phyloP scores from a whole-genome alignment of 2,329 filamentous ascomycete species.

The Lecanosticta acicola region DNA sequence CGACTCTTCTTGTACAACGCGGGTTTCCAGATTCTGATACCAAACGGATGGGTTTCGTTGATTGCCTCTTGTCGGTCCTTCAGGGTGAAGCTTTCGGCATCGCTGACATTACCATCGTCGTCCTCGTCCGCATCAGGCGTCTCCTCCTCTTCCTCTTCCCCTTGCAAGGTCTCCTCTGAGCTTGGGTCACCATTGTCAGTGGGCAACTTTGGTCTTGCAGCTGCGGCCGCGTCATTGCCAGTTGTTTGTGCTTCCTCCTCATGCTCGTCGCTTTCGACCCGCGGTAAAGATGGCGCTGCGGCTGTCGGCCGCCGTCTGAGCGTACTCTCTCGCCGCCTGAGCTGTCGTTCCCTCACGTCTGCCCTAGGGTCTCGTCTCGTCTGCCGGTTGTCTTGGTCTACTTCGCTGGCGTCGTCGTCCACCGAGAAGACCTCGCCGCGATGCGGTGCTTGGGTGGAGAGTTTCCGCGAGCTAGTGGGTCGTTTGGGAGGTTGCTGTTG shows the following conservation, averaged over 20 bases:
- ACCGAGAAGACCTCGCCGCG: slow-evolving; percentile 84
- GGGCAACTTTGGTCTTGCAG: slow-evolving; percentile 7
- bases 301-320: slow-evolving; percentile 45
- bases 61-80: slow-evolving; percentile 96
- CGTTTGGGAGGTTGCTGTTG: slow-evolving; percentile 52
- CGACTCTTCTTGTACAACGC: slow-evolving; percentile 96
- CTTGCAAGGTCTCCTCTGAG: slow-evolving; percentile 38
- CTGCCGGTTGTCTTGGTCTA: slow-evolving; percentile 61
- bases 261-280: slow-evolving; percentile 45
- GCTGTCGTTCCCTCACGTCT: slow-evolving; percentile 22
- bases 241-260: slow-evolving; percentile 34
- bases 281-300: slow-evolving; percentile 42
- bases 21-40: slow-evolving; percentile 98
- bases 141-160: slow-evolving; percentile 35
- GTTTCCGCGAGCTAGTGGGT: slow-evolving; percentile 66
- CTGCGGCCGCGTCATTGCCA: slow-evolving; percentile 21
- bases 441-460: slow-evolving; percentile 68
- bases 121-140: slow-evolving; percentile 44
- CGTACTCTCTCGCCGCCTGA: slow-evolving; percentile 49
- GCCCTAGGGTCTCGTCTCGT: slow-evolving; percentile 25
- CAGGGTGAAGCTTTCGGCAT: slow-evolving; percentile 94
- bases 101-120: slow-evolving; percentile 70
- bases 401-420: slow-evolving; percentile 78
- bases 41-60: slow-evolving; percentile 97
- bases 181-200: slow-evolving; percentile 23